Evolutionary conservation across 495 filamentous ascomycete genomes (phyloP).

Genomic region (Daldinia vernicosa): DNA sequence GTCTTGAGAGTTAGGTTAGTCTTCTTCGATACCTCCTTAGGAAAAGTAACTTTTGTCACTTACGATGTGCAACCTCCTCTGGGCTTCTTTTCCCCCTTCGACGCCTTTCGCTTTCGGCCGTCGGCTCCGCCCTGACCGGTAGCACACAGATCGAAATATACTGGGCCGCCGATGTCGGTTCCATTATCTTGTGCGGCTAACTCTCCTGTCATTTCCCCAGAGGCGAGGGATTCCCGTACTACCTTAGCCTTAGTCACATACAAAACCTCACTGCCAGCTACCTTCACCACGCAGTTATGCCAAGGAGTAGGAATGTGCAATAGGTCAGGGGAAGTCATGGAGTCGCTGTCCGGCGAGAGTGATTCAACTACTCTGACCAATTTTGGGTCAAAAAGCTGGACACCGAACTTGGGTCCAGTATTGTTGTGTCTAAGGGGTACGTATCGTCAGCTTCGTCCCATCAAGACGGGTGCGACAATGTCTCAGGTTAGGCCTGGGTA

Average conservation of each 20-base stretch:
- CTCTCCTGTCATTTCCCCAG: slow-evolving; percentile 24
- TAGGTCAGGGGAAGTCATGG: slow-evolving; percentile 41
- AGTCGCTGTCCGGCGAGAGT: slow-evolving; percentile 20
- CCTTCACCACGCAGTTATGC: slow-evolving; percentile 52
- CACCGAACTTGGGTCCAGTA: slow-evolving; percentile 54
- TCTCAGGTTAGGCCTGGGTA: background rate
- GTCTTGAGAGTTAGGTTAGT: slow-evolving; percentile 54
- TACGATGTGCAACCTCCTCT: slow-evolving; percentile 15
- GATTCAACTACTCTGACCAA: slow-evolving; percentile 40
- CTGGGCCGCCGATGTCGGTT: background rate
- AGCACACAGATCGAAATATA: slow-evolving; percentile 17
- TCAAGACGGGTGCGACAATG: background rate
- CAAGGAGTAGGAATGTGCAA: slow-evolving; percentile 57
- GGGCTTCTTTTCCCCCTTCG: slow-evolving; percentile 5
- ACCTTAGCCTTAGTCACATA: slow-evolving; percentile 46
- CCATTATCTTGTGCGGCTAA: slow-evolving; percentile 8
- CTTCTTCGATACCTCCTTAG: background rate
- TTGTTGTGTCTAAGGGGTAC: slow-evolving; percentile 46
- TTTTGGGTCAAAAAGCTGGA: slow-evolving; percentile 48
- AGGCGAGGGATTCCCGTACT: slow-evolving; percentile 32
- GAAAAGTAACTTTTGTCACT: slow-evolving; percentile 7
- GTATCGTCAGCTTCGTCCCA: slow-evolving; percentile 8
- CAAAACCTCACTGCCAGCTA: slow-evolving; percentile 41
- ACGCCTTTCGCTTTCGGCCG: background rate
- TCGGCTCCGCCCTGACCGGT: background rate